These are phyloP conservation scores for Eucalyptus curtisii DNA, from an alignment of 345 rosid species.

Conservation along the genomic window DNA sequence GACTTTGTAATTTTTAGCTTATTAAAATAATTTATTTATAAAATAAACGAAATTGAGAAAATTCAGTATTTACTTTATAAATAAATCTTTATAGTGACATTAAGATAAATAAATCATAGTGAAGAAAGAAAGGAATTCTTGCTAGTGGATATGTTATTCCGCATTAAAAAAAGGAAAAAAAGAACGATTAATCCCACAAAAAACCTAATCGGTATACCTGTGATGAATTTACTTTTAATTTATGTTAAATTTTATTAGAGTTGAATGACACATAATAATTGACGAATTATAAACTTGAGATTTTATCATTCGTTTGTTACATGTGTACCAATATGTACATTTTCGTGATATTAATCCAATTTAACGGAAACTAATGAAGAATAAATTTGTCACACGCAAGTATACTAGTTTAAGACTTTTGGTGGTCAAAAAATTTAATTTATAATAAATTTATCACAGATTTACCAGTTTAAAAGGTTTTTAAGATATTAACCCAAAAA, in stretches of 20 bases:
- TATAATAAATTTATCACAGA: accelerated
- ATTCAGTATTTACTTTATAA: neutral
- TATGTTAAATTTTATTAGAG: accelerated
- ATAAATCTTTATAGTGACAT: neutral
- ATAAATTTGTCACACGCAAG: accelerated
- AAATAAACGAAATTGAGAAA: neutral
- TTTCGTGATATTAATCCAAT: accelerated
- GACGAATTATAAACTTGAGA: accelerated
- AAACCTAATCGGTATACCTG: accelerated
- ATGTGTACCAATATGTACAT: accelerated
- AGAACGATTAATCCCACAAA: too few relatives aligned
- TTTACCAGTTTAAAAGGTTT: accelerated
- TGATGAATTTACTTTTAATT: too few relatives aligned
- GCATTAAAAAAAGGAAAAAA: accelerated
- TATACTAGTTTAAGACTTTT: accelerated
- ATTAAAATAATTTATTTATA: neutral
- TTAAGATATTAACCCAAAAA: too few relatives aligned
- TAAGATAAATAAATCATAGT: neutral
- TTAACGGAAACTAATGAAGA: accelerated
- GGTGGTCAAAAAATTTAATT: too few relatives aligned
- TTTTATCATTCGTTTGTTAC: accelerated
- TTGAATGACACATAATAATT: accelerated
- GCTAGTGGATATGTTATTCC: neutral
- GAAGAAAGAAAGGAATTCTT: neutral
- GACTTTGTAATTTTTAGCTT: neutral